Evolutionary conservation across 306 rosid genomes (phyloP).

Genomic region (Rosa multiflora): DNA sequence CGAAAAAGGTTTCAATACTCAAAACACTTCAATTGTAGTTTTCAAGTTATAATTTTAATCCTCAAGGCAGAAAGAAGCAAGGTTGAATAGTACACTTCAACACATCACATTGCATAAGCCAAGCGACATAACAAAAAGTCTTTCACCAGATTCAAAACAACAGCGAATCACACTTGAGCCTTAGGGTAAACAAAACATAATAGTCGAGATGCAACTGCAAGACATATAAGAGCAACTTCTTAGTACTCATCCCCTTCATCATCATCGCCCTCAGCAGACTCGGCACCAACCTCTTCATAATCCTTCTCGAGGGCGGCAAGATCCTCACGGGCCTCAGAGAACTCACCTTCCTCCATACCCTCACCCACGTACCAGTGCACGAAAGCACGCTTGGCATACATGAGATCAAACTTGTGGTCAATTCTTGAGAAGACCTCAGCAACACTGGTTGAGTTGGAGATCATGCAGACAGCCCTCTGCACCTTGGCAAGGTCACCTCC

Average conservation of each 20-base stretch:
- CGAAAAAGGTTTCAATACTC: background rate
- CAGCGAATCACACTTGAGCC: background rate
- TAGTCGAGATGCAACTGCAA: background rate
- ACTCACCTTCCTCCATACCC: constrained; percentile 99
- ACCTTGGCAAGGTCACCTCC: constrained; percentile 96
- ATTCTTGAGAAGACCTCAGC: constrained; percentile 92
- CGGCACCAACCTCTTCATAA: constrained; percentile 94
- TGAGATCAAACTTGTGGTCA: constrained; percentile 86
- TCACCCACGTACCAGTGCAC: constrained; percentile 99
- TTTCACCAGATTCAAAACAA: background rate
- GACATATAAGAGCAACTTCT: background rate
- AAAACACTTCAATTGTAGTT: background rate
- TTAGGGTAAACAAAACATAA: background rate
- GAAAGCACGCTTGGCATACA: constrained; percentile 89
- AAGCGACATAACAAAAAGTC: background rate
- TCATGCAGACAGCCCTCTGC: constrained; percentile 95
- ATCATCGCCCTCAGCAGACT: constrained; percentile 71
- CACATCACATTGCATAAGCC: background rate
- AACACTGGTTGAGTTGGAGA: constrained; percentile 85
- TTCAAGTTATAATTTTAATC: background rate
- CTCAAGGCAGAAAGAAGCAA: background rate
- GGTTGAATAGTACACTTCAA: background rate
- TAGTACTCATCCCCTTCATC: constrained; percentile 70
- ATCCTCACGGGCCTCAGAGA: constrained; percentile 94
- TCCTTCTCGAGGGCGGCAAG: constrained; percentile 95